These are phyloP conservation scores for Tolypocladium pustulatum DNA, from an alignment of 2,329 filamentous ascomycete genomes.

Conservation along the genomic window DNA sequence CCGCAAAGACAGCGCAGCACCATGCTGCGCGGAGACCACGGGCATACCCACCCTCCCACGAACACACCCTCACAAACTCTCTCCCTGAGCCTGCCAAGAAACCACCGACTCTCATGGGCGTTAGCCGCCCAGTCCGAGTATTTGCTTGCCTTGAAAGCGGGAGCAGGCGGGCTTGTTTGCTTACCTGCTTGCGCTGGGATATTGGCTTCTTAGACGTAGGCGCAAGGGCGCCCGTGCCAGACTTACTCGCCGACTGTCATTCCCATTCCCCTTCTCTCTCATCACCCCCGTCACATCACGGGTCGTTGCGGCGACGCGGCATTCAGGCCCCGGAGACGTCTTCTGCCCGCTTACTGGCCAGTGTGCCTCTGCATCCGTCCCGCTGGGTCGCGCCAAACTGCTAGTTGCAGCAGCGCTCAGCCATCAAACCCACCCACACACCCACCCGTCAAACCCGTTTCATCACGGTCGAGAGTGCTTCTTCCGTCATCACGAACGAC, in stretches of 20 bases:
- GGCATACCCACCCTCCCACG: background rate
- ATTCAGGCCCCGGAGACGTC: background rate
- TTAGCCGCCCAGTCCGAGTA: background rate
- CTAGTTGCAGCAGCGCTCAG: background rate
- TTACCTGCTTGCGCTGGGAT: background rate
- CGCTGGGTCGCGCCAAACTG: slow-evolving; percentile 2
- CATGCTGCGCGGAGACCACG: background rate
- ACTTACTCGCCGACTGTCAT: background rate
- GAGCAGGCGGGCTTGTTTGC: background rate
- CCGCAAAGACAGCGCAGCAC: background rate
- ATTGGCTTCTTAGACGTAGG: background rate
- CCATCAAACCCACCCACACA: background rate
- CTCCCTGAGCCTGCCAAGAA: background rate
- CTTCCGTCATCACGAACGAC: background rate
- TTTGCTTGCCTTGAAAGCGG: background rate
- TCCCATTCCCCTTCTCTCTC: background rate
- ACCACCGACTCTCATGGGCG: background rate
- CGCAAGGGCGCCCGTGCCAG: background rate
- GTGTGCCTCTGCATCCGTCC: slow-evolving; percentile 1
- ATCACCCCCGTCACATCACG: background rate
- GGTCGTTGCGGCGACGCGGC: background rate
- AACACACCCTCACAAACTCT: background rate
- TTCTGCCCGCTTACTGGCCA: background rate
- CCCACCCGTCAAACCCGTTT: background rate
- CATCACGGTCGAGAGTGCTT: background rate